Evolutionary conservation across 192 early-diverging fungal species (phyloP), one percentile per base, ranked within the genome.

Genomic region (Rhizophagus sp.): DNA sequence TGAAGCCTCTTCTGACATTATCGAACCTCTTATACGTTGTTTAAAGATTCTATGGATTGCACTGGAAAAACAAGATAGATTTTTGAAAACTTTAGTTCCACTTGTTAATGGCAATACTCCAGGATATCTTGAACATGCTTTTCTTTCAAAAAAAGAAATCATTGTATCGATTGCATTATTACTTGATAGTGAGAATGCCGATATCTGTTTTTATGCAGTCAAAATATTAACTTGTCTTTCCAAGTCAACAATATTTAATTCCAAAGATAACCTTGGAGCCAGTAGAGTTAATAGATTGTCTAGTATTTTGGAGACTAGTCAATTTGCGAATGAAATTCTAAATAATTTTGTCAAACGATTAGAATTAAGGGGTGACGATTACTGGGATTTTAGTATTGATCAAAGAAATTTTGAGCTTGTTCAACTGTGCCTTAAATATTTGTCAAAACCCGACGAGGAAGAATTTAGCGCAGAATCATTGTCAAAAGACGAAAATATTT

Each of bases 301-400:
- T 17, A 44, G 41, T 50, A 50, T 73, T 24, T 50, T 73, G 12
- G 71, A 73, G 44, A 49, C 71, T 30, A 49, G 44, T 73, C 44
- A 86, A 11, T 88, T 91, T 19, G 88, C 91, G n/a, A 83, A 92
- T 24, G 86, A 87, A 39, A 96, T 98, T 73, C 69, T 95, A 7
- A 87, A 87, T 63, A 95, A 93, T 15, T 96, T 96, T 78, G 89
- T 93, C 15, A 87, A 92, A 27, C 90, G 93, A 39, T 84, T 99
- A 47, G 92, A 93, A 44, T 64, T 87, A 4, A 95, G 90, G 36
- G 83, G 81, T 11, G 81, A 84, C 52, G 78, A 81, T 34, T 65
- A 73, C n/a, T 67, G 27, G 17, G 83, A 84, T 25, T 75, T 67
- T 57, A 81, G 83, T 9, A 44, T 79, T 1, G 8, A 27, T 9